Evolutionary conservation across 2,329 filamentous ascomycete species (phyloP).

Genomic region (Biscogniauxia sp.): DNA sequence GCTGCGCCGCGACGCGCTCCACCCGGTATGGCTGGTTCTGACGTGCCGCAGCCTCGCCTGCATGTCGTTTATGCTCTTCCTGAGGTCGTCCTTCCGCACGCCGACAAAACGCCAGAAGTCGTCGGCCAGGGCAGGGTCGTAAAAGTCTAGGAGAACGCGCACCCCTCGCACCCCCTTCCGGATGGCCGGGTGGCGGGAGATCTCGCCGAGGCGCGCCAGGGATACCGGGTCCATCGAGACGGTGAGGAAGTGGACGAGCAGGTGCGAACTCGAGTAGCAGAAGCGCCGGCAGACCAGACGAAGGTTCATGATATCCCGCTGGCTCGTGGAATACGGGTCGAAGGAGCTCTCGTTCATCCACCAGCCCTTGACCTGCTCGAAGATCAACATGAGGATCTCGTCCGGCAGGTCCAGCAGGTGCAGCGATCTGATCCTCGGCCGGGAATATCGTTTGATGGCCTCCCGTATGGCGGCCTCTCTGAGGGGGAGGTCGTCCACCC

Average conservation of each 20-base stretch:
- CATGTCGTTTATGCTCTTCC: background rate
- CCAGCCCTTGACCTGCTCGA: background rate
- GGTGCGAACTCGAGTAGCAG: constrained; percentile 16
- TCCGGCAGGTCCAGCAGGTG: constrained; percentile 9
- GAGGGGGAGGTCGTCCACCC: background rate
- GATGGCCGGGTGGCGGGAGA: constrained; percentile 19
- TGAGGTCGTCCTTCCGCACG: background rate
- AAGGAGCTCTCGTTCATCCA: background rate
- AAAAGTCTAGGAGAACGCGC: constrained; percentile 1
- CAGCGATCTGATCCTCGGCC: background rate
- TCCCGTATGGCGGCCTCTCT: background rate
- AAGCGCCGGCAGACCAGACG: constrained; percentile 20
- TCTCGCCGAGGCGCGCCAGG: constrained; percentile 12
- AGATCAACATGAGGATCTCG: constrained; percentile 9
- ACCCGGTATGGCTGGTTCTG: background rate
- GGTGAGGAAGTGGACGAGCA: constrained; percentile 13
- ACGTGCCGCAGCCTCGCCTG: background rate
- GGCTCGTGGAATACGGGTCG: too few relatives aligned
- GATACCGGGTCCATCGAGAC: constrained; percentile 10
- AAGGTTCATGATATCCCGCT: constrained; percentile 8
- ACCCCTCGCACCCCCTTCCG: constrained; percentile 11
- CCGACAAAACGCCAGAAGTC: background rate
- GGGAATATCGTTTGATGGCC: background rate
- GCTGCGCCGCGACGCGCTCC: background rate
- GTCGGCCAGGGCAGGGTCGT: background rate